Conservation (phyloP, 768 basidiomycete genomes). For the Serendipita sp. region DNA sequence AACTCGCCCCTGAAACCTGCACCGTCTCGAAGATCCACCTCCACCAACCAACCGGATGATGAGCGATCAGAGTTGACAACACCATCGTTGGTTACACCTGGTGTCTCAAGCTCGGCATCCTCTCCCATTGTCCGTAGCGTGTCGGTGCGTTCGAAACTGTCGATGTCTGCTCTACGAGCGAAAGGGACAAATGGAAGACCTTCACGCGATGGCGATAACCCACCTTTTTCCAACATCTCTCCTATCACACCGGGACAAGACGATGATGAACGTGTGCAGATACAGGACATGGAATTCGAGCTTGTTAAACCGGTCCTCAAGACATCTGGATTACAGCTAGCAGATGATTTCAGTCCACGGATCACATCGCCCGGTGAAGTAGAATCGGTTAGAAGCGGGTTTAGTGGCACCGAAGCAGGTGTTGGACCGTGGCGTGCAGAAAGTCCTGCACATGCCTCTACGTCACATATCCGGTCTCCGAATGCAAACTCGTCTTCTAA, state of each 20-base stretch:
- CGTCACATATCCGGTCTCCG: not conserved
- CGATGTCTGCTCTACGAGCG: slow-evolving; percentile 48
- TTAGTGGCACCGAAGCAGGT: not conserved
- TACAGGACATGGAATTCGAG: slow-evolving; percentile 70
- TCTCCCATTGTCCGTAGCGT: slow-evolving; percentile 17
- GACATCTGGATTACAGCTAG: not conserved
- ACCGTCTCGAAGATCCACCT: not conserved
- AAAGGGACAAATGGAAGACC: slow-evolving; percentile 15
- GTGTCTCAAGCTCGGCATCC: slow-evolving; percentile 20
- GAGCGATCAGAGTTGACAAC: slow-evolving; percentile 22
- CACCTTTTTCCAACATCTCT: slow-evolving; percentile 12
- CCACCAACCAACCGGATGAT: slow-evolving; percentile 14
- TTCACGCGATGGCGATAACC: not conserved
- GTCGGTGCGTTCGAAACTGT: slow-evolving; percentile 42
- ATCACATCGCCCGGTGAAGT: slow-evolving; percentile 15
- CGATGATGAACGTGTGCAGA: slow-evolving; percentile 47
- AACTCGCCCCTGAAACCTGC: not conserved
- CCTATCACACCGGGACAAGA: slow-evolving; percentile 15
- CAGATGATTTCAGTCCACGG: not conserved
- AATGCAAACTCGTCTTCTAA: not conserved
- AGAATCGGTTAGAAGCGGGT: not conserved
- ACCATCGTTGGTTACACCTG: slow-evolving; percentile 20
- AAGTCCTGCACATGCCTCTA: not conserved
- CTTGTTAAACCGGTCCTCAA: slow-evolving; percentile 37
- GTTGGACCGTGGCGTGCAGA: not conserved